Conservation (phyloP, 2,329 filamentous ascomycete species). For the Xylaria sp. region DNA sequence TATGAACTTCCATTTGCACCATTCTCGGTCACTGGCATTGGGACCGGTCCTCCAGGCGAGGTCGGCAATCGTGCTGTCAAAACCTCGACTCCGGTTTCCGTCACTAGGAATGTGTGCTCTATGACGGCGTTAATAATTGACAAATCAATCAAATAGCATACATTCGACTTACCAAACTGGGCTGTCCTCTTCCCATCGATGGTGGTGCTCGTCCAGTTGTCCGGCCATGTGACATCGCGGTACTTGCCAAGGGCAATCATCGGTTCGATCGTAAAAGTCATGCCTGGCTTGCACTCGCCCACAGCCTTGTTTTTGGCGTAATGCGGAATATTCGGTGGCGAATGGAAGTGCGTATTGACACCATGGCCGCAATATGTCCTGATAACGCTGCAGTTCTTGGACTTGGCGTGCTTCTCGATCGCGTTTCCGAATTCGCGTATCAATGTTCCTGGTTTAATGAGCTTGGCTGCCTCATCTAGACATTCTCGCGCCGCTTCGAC, state of each 20-base stretch:
- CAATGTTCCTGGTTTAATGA: conserved; percentile 91
- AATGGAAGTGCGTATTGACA: conserved; percentile 93
- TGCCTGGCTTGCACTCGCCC: conserved; percentile 90
- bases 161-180: conserved; percentile 79
- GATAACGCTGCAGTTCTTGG: conserved; percentile 85
- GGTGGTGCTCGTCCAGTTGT: conserved; percentile 98
- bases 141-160: neutral
- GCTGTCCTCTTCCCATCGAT: conserved; percentile 89
- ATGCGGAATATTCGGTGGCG: conserved; percentile 92
- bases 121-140: conserved; percentile 16
- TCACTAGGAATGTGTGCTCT: conserved; percentile 87
- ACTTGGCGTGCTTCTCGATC: conserved; percentile 95
- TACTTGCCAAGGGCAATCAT: conserved; percentile 96
- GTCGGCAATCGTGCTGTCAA: conserved; percentile 77
- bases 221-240: conserved; percentile 94
- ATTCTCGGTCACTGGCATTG: conserved; percentile 57
- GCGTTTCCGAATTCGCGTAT: conserved; percentile 94
- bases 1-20: conserved; percentile 36
- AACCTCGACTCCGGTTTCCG: conserved; percentile 84
- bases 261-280: conserved; percentile 99
- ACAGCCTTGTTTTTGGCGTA: conserved; percentile 99
- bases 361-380: conserved; percentile 97
- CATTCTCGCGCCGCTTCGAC: conserved; percentile 91
- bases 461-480: conserved; percentile 87
- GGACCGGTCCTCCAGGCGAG: conserved; percentile 79